Percentiles rank a stretch among this genome's conserved stretches.
These are phyloP conservation scores for Chrysosporium queenslandicum DNA, from an alignment of 2,329 filamentous ascomycete species.

Conservation along the genomic window DNA sequence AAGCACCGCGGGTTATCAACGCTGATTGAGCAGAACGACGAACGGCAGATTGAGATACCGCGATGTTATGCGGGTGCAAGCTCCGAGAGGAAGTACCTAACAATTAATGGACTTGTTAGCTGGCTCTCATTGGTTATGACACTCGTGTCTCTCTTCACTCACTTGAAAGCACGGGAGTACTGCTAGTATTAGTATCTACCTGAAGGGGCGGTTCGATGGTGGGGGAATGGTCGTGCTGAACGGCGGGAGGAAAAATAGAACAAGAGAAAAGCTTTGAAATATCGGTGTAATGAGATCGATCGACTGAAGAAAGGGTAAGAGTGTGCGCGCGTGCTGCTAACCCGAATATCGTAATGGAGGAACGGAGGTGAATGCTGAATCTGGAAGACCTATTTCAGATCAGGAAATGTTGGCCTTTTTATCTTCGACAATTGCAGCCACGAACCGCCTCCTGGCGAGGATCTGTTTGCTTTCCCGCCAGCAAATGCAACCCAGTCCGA, in stretches of 20 bases:
- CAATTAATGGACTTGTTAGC: slow-evolving; percentile 4
- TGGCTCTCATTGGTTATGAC: slow-evolving; percentile 3
- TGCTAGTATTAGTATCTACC: no score
- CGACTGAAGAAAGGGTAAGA: neutral
- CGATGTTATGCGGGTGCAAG: neutral
- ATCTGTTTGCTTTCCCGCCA: slow-evolving; percentile 6
- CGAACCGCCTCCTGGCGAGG: neutral
- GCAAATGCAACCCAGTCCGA: neutral
- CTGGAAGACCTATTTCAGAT: neutral
- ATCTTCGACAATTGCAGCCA: neutral
- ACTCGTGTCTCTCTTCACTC: neutral
- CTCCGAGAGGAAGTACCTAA: neutral
- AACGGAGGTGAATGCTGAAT: neutral
- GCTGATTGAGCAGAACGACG: slow-evolving; percentile 14
- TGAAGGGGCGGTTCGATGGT: neutral
- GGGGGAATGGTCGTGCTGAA: neutral
- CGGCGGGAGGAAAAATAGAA: neutral
- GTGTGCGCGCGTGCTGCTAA: neutral
- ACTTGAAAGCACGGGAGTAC: neutral
- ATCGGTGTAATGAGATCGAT: neutral
- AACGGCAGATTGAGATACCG: slow-evolving; percentile 1
- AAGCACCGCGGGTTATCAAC: no score
- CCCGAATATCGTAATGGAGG: neutral
- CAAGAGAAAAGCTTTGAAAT: neutral
- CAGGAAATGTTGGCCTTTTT: slow-evolving; percentile 3